These are phyloP conservation scores for Jasminum sambac DNA, from an alignment of 257 asterid species.

Conservation along the genomic window DNA sequence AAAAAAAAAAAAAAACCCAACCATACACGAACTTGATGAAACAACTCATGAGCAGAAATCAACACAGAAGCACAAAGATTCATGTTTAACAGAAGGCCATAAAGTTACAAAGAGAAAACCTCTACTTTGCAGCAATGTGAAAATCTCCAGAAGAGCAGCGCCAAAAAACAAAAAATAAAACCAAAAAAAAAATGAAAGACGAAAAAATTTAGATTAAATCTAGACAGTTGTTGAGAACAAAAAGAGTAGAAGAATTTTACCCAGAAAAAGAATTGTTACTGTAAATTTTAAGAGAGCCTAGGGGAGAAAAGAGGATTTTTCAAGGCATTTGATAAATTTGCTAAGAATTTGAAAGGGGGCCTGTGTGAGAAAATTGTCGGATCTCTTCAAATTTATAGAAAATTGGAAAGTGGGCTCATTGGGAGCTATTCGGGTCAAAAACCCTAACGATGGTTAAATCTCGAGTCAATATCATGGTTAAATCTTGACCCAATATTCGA, in stretches of 20 bases:
- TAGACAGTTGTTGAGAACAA: not conserved
- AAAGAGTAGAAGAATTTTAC: not conserved
- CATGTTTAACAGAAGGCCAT: not conserved
- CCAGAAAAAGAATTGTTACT: not conserved
- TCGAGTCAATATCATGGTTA: slow-evolving; percentile 14
- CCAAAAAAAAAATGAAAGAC: not conserved
- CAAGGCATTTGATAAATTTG: not conserved
- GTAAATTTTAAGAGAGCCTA: not conserved
- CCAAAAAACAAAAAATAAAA: not conserved
- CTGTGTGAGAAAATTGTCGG: not conserved
- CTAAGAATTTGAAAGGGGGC: not conserved
- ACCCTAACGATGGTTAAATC: slow-evolving; percentile 26
- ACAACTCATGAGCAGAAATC: not conserved
- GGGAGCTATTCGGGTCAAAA: not conserved
- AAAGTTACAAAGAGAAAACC: not conserved
- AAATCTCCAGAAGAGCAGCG: not conserved
- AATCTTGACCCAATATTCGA: not conserved
- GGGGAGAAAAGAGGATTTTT: not conserved
- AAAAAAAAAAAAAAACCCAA: too few species aligned
- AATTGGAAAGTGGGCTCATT: not conserved
- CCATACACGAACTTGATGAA: not conserved
- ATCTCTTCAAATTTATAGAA: not conserved
- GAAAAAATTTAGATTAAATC: too few species aligned
- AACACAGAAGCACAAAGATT: not conserved
- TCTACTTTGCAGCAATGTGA: not conserved